Conservation (phyloP, 2,329 filamentous ascomycete species). For the Stachybotrys elegans region DNA sequence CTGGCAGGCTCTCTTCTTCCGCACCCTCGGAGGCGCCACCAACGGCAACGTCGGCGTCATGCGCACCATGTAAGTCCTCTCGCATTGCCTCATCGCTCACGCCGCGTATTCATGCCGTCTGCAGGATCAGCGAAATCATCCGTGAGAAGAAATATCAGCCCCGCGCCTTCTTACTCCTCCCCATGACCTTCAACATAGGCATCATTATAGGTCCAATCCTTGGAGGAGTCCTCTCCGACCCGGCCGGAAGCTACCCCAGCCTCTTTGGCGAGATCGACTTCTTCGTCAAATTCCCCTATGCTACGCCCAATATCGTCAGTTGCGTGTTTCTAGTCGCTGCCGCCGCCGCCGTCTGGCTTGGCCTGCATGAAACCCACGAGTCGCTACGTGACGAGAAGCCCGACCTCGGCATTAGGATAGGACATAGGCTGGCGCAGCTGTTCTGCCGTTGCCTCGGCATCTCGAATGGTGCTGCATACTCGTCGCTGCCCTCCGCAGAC, state of each 20-base stretch:
- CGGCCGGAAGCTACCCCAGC: conserved; percentile 50
- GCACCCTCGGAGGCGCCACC: conserved; percentile 66
- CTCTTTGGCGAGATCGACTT: conserved; percentile 44
- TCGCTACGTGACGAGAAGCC: conserved; percentile 29
- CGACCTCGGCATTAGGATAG: conserved; percentile 38
- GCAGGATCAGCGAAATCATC: conserved; percentile 61
- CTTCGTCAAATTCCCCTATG: conserved; percentile 47
- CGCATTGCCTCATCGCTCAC: too few species aligned
- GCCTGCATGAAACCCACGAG: conserved; percentile 50
- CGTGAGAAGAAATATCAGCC: conserved; percentile 62
- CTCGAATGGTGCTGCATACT: conserved; percentile 13
- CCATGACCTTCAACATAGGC: conserved; percentile 69
- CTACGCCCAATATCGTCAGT: conserved; percentile 49
- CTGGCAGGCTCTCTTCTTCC: conserved; percentile 66
- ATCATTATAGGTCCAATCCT: conserved; percentile 67
- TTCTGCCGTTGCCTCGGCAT: conserved; percentile 17
- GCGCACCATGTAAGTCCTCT: conserved; percentile 57
- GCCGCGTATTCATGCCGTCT: background rate
- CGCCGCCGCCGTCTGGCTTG: conserved; percentile 40
- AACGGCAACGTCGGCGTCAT: conserved; percentile 71
- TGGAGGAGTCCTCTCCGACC: conserved; percentile 64
- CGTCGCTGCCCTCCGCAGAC: conserved; percentile 15
- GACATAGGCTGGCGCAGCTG: conserved; percentile 25
- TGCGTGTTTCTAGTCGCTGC: conserved; percentile 40
- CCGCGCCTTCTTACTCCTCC: conserved; percentile 67